Evolutionary conservation across 2,329 filamentous ascomycete species (phyloP), one percentile per base, ranked within the genome.

Genomic region (Moelleriella libera): DNA sequence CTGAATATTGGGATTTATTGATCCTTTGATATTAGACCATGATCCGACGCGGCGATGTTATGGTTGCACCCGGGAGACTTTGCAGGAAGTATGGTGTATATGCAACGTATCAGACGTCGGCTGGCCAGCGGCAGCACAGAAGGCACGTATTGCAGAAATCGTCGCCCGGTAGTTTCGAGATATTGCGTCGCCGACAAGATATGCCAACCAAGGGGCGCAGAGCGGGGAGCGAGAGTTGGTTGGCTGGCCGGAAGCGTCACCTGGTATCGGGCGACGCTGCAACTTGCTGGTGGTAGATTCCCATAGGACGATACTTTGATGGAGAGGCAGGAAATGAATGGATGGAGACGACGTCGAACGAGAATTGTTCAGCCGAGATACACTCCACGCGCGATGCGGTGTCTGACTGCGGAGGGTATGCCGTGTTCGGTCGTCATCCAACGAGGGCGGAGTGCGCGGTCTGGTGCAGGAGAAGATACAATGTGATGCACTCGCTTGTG

Each of bases 331-430:
- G 21, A 21, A 21, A 21, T 21, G 21, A 21, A 21, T 21, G 21
- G 21, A 21, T 21, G 21, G 21, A 21, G 21, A 21, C 21, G 21
- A 21, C 21, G 21, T 21, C 2, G 21, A 21, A 21, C 21, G 21
- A 21, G 21, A 21, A 21, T 21, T 21, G 21, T 21, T 21, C 21
- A 21, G 28, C 34, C 37, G 30, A 11, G 29, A n/a, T 9, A 28
- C 7, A 44, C n/a, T 43, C 32, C 29, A 40, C 41, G 44, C 34
- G 5, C 43, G 28, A 44, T n/a, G 11, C 21, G 47, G 46, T 43
- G 31, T 30, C 46, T 39, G 44, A 6, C 44, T 46, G 47, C 43
- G 43, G 42, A 50, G 39, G 43, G 48, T 49, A 43, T 21, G 45
- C 44, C 41, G 37, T 46, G 39, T 41, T 31, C 30, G 43, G 31